Conservation (phyloP, 2,329 filamentous ascomycete species). For the Fusarium xyrophilum region DNA sequence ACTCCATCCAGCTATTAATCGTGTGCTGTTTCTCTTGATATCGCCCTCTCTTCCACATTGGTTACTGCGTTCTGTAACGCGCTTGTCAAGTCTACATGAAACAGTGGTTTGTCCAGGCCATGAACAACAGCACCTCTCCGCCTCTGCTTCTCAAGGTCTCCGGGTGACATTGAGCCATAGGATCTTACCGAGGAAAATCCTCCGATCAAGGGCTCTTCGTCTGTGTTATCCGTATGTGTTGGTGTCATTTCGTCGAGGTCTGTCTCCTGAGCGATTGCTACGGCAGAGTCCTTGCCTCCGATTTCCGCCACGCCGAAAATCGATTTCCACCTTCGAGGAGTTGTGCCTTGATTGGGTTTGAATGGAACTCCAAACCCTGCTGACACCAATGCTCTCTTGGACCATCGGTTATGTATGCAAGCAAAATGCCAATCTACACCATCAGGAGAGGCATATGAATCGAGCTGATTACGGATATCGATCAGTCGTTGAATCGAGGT, state of each 20-base stretch:
- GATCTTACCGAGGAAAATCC: slow-evolving; percentile 4
- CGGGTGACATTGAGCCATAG: slow-evolving; percentile 31
- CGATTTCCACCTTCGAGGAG: slow-evolving; percentile 81
- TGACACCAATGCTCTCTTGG: slow-evolving; percentile 84
- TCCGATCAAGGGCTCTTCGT: slow-evolving; percentile 49
- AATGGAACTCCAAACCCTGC: slow-evolving; percentile 89
- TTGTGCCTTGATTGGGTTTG: slow-evolving; percentile 48
- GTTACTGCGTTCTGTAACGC: slow-evolving; percentile 87
- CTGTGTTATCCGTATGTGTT: slow-evolving; percentile 45
- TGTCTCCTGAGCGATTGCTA: slow-evolving; percentile 69
- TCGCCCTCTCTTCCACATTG: slow-evolving; percentile 69
- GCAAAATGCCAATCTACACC: slow-evolving; percentile 95
- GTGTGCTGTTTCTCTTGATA: slow-evolving; percentile 34
- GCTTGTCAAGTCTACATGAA: slow-evolving; percentile 91
- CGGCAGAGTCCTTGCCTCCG: slow-evolving; percentile 73
- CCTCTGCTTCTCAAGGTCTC: slow-evolving; percentile 47
- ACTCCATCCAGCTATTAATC: background rate
- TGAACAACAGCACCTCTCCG: slow-evolving; percentile 73
- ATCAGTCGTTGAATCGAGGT: slow-evolving; percentile 93
- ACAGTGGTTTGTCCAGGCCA: slow-evolving; percentile 87
- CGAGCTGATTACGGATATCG: slow-evolving; percentile 92
- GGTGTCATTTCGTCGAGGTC: slow-evolving; percentile 52
- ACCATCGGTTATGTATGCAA: slow-evolving; percentile 89
- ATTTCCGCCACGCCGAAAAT: slow-evolving; percentile 94
- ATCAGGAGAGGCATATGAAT: slow-evolving; percentile 80